Conservation (phyloP, 495 filamentous ascomycete species). For the Choiromyces venosus region DNA sequence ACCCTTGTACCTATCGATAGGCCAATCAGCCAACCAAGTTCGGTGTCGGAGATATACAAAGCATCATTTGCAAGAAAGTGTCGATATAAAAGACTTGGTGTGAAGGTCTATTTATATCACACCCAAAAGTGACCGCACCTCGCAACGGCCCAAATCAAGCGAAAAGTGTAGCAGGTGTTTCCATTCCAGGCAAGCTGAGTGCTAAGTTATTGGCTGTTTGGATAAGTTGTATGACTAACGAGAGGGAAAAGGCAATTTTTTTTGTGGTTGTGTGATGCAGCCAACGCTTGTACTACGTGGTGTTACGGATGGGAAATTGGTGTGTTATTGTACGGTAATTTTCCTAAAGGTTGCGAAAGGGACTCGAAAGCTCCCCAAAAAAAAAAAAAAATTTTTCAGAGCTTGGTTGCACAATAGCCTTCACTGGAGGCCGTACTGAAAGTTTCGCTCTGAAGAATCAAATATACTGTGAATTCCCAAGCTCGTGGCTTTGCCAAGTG, state of each 20-base stretch:
- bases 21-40: background rate
- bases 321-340: no score
- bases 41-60: background rate
- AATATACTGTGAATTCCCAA: no score
- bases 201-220: background rate
- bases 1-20: background rate
- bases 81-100: background rate
- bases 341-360: no score
- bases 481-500: no score
- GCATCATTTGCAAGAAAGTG: background rate
- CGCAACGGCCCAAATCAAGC: background rate
- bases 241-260: background rate
- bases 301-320: background rate
- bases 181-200: background rate
- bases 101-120: background rate
- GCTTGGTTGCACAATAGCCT: no score
- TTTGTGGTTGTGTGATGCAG: background rate
- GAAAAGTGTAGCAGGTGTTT: background rate
- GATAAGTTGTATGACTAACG: background rate
- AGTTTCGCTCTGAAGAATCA: no score
- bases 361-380: no score
- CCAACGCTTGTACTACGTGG: background rate
- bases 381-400: no score
- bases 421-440: no score
- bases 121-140: background rate